Conservation (phyloP, 805 yeast species). For the Pichia membranifaciens region DNA sequence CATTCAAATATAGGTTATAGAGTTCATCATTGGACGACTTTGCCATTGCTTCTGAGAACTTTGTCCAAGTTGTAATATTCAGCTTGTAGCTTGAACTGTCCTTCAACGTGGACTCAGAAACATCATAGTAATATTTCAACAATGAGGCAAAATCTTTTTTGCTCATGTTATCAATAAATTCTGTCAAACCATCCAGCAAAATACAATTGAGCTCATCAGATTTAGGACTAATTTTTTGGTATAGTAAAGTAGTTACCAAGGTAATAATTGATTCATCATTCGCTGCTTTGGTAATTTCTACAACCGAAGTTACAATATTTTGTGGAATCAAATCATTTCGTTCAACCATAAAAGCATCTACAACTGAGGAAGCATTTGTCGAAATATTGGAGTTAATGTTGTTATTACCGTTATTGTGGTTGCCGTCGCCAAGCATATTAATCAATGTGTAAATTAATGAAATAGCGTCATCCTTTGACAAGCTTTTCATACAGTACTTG, state of each 20-base stretch:
- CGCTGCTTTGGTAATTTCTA: constrained; percentile 59
- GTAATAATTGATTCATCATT: constrained; percentile 69
- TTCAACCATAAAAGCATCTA: constrained; percentile 20
- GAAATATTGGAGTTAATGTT: constrained; percentile 8
- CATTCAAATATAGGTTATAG: constrained; percentile 53
- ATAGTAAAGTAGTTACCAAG: constrained; percentile 71
- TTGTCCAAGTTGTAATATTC: constrained; percentile 40
- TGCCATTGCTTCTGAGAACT: constrained; percentile 35
- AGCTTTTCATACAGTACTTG: constrained; percentile 58
- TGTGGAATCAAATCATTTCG: constrained; percentile 38
- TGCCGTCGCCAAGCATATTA: constrained; percentile 52
- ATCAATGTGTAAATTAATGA: constrained; percentile 80
- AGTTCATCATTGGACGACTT: constrained; percentile 37
- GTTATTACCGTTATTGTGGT: constrained; percentile 6
- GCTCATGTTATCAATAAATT: constrained; percentile 54
- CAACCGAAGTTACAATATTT: constrained; percentile 64
- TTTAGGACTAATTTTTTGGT: constrained; percentile 57
- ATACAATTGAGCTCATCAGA: constrained; percentile 49
- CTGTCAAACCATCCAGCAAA: constrained; percentile 56
- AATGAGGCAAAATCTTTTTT: constrained; percentile 64
- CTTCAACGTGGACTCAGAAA: constrained; percentile 40
- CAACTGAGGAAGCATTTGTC: constrained; percentile 8
- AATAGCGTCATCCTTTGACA: constrained; percentile 77
- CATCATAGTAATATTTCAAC: constrained; percentile 49
- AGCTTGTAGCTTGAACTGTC: constrained; percentile 22